A percentile compares a stretch with the other conserved stretches of the same genome.
Conservation (phyloP, 352 stramenopile genomes). For the Phytophthora tentaculata region DNA sequence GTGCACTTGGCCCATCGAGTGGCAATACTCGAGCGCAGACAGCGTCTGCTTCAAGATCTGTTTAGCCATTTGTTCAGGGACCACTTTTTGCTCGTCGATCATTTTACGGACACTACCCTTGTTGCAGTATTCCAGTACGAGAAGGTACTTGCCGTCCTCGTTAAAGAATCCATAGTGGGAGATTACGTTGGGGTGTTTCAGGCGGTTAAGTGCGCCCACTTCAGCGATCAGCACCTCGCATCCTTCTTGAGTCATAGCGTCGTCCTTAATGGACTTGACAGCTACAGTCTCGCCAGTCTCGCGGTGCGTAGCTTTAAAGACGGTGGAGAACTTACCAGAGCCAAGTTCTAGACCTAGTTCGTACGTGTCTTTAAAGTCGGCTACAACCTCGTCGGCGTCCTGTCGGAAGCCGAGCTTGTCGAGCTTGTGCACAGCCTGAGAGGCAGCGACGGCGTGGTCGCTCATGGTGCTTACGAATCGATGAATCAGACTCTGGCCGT, state of each 20-base stretch:
- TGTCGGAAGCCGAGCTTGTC: slow-evolving; percentile 1
- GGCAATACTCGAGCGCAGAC: slow-evolving; percentile 85
- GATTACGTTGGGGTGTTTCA: slow-evolving; percentile 88
- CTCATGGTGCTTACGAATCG: slow-evolving; percentile 44
- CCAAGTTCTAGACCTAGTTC: slow-evolving; percentile 63
- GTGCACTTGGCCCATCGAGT: slow-evolving; percentile 92
- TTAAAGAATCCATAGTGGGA: slow-evolving; percentile 82
- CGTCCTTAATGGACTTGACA: slow-evolving; percentile 72
- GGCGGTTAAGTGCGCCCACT: slow-evolving; percentile 64
- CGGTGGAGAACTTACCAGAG: slow-evolving; percentile 64
- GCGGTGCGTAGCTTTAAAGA: slow-evolving; percentile 56
- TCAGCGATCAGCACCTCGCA: slow-evolving; percentile 74
- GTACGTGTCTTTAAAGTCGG: slow-evolving; percentile 67
- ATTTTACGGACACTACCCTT: slow-evolving; percentile 83
- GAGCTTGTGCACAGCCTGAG: slow-evolving; percentile 14
- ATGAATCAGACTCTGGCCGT: slow-evolving; percentile 38
- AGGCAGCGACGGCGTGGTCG: slow-evolving; percentile 32
- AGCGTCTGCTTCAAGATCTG: slow-evolving; percentile 80
- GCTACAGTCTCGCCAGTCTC: slow-evolving; percentile 52
- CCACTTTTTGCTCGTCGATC: slow-evolving; percentile 61
- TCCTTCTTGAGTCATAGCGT: slow-evolving; percentile 52
- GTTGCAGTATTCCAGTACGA: slow-evolving; percentile 89
- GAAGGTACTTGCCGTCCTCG: slow-evolving; percentile 75
- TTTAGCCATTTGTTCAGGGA: slow-evolving; percentile 75
- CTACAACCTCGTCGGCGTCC: slow-evolving; percentile 1